These are phyloP conservation scores for Phytophthora agathidicida DNA, from an alignment of 352 stramenopile genomes.

Conservation along the genomic window DNA sequence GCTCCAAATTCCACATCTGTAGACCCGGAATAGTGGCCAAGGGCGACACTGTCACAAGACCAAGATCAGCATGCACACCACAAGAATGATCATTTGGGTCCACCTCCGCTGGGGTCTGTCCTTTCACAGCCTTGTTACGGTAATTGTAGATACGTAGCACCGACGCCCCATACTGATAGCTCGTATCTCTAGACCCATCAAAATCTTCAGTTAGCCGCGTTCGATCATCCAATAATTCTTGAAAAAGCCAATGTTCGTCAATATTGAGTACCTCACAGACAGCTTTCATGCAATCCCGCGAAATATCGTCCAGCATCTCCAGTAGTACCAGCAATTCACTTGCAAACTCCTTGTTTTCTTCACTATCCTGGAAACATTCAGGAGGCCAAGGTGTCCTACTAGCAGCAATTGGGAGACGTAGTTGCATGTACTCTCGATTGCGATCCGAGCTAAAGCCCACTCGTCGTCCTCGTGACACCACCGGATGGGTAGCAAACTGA, in stretches of 20 bases:
- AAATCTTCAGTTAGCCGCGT: constrained; percentile 35
- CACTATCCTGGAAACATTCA: constrained; percentile 60
- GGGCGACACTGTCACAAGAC: constrained; percentile 81
- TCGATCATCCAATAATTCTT: constrained; percentile 71
- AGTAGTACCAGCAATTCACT: constrained; percentile 62
- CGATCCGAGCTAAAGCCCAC: constrained; percentile 77
- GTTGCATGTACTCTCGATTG: constrained; percentile 82
- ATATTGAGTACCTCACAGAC: constrained; percentile 77
- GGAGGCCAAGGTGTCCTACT: constrained; percentile 84
- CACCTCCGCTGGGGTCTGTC: constrained; percentile 12
- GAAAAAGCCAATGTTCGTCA: constrained; percentile 63
- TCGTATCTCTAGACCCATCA: constrained; percentile 42
- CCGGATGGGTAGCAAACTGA: constrained; percentile 37
- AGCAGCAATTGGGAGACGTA: constrained; percentile 62
- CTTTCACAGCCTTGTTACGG: constrained; percentile 62
- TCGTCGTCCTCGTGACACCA: constrained; percentile 68
- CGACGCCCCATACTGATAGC: constrained; percentile 79
- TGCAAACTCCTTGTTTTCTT: constrained; percentile 52
- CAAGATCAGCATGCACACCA: constrained; percentile 79
- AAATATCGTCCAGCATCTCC: constrained; percentile 66
- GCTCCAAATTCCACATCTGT: constrained; percentile 89
- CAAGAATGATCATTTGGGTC: constrained; percentile 71
- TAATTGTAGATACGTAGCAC: constrained; percentile 89
- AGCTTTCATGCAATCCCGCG: constrained; percentile 77
- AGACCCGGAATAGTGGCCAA: constrained; percentile 73